phyloP scores from a whole-genome alignment of 768 basidiomycete species.

The Trametes cubensis region DNA sequence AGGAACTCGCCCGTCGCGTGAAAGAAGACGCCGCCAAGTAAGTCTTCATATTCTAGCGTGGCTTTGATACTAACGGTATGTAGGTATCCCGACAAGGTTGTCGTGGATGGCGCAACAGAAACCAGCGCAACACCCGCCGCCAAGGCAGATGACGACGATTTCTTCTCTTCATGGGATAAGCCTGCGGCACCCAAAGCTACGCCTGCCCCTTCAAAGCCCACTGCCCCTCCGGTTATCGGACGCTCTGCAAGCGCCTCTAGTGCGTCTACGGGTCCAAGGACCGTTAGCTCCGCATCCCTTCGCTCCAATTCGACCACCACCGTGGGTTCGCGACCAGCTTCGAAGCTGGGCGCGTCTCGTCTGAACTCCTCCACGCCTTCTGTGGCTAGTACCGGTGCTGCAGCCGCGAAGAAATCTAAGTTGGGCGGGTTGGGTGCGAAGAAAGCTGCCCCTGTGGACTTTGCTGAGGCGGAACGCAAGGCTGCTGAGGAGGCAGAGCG shows the following conservation, averaged over 20 bases:
- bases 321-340: conserved; percentile 33
- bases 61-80: conserved; percentile 1
- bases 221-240: conserved; percentile 62
- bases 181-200: conserved; percentile 45
- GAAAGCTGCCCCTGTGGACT: conserved; percentile 86
- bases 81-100: conserved; percentile 77
- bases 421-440: conserved; percentile 84
- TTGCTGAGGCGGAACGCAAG: conserved; percentile 90
- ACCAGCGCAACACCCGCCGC: conserved; percentile 27
- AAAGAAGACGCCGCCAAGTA: conserved; percentile 75
- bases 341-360: conserved; percentile 47
- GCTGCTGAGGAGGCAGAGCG: conserved; percentile 92
- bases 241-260: conserved; percentile 40
- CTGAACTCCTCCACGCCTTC: conserved; percentile 43
- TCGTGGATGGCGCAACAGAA: conserved; percentile 72
- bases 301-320: conserved; percentile 47
- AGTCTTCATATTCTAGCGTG: conserved; percentile 27
- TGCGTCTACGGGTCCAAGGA: conserved; percentile 46
- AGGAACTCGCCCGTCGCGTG: conserved; percentile 80
- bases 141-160: conserved; percentile 76
- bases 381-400: conserved; percentile 29
- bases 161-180: conserved; percentile 97
- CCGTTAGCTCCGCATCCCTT: conserved; percentile 65
- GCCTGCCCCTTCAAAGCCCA: conserved; percentile 40
- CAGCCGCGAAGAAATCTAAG: conserved; percentile 62